Percentiles rank a stretch among this genome's conserved stretches.
Conservation (phyloP, 2,329 filamentous ascomycete species). For the Aspergillus hortae region DNA sequence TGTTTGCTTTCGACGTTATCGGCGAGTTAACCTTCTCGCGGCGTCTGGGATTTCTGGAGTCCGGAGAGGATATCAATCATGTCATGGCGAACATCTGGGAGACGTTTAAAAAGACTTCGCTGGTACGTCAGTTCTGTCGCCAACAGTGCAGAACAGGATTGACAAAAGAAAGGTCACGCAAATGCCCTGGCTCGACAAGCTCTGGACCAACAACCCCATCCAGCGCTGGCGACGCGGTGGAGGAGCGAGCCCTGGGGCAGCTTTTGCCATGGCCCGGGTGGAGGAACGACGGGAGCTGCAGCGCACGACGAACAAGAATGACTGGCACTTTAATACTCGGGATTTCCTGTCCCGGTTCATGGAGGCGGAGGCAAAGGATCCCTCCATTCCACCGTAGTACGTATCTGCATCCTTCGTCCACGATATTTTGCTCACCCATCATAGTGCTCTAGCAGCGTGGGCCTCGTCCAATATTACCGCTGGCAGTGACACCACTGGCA, state of each 20-base stretch:
- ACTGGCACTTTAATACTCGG: too few species aligned
- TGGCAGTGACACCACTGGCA: conserved; percentile 28
- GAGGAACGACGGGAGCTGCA: too few species aligned
- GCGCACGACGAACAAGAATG: too few species aligned
- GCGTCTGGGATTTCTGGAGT: neutral
- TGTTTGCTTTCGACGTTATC: neutral
- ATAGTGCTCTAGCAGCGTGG: conserved; percentile 20
- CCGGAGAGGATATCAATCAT: neutral
- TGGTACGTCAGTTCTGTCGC: too few species aligned
- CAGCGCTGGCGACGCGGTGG: conserved; percentile 1
- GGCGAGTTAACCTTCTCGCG: neutral
- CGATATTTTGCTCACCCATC: too few species aligned
- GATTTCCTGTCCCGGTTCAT: too few species aligned
- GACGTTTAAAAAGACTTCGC: too few species aligned
- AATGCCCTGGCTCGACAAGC: conserved; percentile 21
- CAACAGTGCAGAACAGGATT: neutral
- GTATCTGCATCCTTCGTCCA: neutral
- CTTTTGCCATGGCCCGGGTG: too few species aligned
- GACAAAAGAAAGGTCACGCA: conserved; percentile 19
- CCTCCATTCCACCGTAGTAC: neutral
- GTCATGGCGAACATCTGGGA: neutral
- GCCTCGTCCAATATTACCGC: conserved; percentile 31
- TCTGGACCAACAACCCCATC: conserved; percentile 5
- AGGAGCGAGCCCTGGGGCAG: conserved; percentile 9
- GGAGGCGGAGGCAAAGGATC: neutral